Evolutionary conservation across 352 stramenopile species (phyloP).

Genomic region (Elongisporangium prolatum): DNA sequence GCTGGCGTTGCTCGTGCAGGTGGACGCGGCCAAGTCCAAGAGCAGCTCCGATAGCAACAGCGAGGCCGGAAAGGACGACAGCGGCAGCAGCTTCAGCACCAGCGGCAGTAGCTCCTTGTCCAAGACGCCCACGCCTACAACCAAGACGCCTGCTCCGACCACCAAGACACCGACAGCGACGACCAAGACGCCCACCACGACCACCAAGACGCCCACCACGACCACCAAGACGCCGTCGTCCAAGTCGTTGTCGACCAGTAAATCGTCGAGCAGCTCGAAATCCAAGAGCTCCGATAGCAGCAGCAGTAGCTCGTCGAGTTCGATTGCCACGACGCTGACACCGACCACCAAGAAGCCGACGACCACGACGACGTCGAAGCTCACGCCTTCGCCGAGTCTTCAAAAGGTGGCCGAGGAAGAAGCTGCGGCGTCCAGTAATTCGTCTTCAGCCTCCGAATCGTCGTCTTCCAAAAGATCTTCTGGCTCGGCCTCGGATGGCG

Average conservation of each 20-base stretch:
- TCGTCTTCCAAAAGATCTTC: background rate
- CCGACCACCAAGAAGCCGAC: conserved; percentile 14
- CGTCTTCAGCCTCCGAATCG: conserved; percentile 7
- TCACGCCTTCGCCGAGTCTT: background rate
- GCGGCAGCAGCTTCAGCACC: too few relatives aligned
- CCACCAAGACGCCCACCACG: conserved; percentile 4
- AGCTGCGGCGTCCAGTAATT: conserved; percentile 7
- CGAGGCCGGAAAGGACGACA: background rate
- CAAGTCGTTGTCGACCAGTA: conserved; percentile 1
- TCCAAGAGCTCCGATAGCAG: conserved; percentile 2
- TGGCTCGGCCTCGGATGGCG: background rate
- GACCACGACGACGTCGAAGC: conserved; percentile 2
- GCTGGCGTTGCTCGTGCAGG: background rate
- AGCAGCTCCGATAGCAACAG: background rate
- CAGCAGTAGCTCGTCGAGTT: background rate
- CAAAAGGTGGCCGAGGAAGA: conserved; percentile 1
- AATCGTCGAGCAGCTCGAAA: conserved; percentile 2
- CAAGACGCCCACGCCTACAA: conserved; percentile 10
- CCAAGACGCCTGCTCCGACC: conserved; percentile 9
- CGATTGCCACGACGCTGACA: conserved; percentile 2
- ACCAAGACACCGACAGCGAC: conserved; percentile 11
- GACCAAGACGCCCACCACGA: conserved; percentile 8
- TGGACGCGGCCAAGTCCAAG: background rate
- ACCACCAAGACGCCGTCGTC: conserved; percentile 6
- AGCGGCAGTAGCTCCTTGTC: background rate